Percentiles rank a stretch among this genome's conserved stretches.
Evolutionary conservation across 306 rosid genomes (phyloP).

Genomic region (Malus sieversii): DNA sequence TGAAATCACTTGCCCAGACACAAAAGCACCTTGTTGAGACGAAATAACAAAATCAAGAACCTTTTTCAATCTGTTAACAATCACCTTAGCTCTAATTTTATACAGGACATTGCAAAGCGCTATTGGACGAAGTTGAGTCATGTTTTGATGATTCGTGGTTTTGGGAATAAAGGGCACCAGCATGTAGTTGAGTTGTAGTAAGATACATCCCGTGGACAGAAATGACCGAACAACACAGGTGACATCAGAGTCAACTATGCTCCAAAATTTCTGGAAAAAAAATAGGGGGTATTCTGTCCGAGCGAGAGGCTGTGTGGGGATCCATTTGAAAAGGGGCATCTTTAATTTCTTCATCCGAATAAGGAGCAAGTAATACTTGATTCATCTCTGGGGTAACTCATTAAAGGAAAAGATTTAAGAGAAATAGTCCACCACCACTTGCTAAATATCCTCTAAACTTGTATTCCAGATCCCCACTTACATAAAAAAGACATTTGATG

Average conservation of each 20-base stretch:
- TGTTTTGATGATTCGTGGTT: not conserved
- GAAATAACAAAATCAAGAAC: not conserved
- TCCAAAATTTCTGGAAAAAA: not conserved
- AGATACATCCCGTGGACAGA: accelerated
- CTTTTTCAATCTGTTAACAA: not conserved
- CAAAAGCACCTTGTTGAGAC: not conserved
- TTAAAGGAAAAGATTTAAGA: no score
- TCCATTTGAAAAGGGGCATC: not conserved
- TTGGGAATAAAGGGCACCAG: not conserved
- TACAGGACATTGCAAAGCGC: not conserved
- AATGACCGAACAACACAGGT: not conserved
- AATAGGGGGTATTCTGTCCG: not conserved
- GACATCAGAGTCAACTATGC: not conserved
- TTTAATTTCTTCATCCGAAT: not conserved
- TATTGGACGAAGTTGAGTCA: not conserved
- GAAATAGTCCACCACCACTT: no score
- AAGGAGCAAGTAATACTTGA: no score
- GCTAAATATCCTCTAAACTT: no score
- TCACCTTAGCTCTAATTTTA: not conserved
- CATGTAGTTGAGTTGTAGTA: not conserved
- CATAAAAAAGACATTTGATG: no score
- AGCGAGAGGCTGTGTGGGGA: not conserved
- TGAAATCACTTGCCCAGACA: not conserved
- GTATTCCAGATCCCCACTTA: no score
- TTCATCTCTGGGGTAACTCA: no score